These are phyloP conservation scores for Monilinia fructigena DNA, from an alignment of 2,329 filamentous ascomycete genomes.

Conservation along the genomic window DNA sequence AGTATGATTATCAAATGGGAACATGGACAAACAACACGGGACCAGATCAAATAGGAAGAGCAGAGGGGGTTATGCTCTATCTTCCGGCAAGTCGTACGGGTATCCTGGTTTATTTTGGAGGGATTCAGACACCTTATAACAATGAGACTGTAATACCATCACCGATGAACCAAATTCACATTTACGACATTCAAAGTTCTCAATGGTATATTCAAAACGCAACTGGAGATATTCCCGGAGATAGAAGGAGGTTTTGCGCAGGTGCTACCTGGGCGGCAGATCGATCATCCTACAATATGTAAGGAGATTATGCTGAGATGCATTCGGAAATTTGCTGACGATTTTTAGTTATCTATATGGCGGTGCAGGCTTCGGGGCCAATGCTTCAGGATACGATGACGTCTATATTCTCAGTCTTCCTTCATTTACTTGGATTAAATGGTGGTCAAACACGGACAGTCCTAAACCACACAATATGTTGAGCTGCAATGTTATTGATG, in stretches of 20 bases:
- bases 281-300: constrained; percentile 64
- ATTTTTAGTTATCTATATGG: constrained; percentile 58
- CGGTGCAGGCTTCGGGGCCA: constrained; percentile 49
- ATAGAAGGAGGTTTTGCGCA: constrained; percentile 59
- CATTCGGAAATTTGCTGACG: constrained; percentile 24
- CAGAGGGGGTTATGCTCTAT: constrained; percentile 60
- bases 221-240: constrained; percentile 51
- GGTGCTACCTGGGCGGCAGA: constrained; percentile 59
- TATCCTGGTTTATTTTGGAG: constrained; percentile 62
- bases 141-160: constrained; percentile 48
- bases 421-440: constrained; percentile 62
- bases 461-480: constrained; percentile 52
- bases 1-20: constrained; percentile 55
- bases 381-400: constrained; percentile 57
- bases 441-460: constrained; percentile 44
- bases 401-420: constrained; percentile 62
- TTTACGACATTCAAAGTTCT: constrained; percentile 60
- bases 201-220: constrained; percentile 62
- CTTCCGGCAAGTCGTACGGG: constrained; percentile 59
- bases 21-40: constrained; percentile 54
- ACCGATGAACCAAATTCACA: constrained; percentile 51
- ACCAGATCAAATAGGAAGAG: constrained; percentile 52
- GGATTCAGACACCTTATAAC: constrained; percentile 48
- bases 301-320: constrained; percentile 34
- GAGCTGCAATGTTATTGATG: constrained; percentile 53